Conservation (phyloP, 164 flowering plant genomes). For the Vitis amurensis region DNA sequence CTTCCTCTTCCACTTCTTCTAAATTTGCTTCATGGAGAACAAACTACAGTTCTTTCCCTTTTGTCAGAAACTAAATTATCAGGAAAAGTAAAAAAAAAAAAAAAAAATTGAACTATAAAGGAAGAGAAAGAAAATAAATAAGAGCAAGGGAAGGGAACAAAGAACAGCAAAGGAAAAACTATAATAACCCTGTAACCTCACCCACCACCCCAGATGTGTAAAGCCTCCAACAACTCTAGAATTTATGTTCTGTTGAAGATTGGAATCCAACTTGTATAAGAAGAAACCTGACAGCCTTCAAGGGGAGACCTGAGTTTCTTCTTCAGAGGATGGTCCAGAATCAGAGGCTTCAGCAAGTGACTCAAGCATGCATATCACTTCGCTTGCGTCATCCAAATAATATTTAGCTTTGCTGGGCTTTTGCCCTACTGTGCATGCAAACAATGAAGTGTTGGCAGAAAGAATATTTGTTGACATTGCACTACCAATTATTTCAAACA, state of each 20-base stretch:
- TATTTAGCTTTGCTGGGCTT: constrained; percentile 55
- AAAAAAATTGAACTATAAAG: neutral
- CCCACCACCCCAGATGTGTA: too few species aligned
- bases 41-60: neutral
- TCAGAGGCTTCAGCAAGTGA: constrained; percentile 46
- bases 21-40: neutral
- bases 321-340: constrained; percentile 26
- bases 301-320: constrained; percentile 9
- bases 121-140: neutral
- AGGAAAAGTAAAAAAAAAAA: neutral
- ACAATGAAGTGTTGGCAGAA: constrained; percentile 33
- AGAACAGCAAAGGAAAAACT: too few species aligned
- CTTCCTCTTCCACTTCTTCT: neutral
- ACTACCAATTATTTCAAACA: constrained; percentile 47
- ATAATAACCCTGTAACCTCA: too few species aligned
- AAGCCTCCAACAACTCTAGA: too few species aligned
- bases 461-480: constrained; percentile 25
- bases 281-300: constrained; percentile 4
- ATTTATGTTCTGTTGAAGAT: too few species aligned
- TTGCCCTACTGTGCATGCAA: constrained; percentile 70
- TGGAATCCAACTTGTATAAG: too few species aligned
- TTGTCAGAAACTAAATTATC: constrained; percentile 2
- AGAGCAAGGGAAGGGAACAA: too few species aligned
- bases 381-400: constrained; percentile 51
- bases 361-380: constrained; percentile 47